A percentile compares a stretch with the other conserved stretches of the same genome.
Conservation (phyloP, 169 alveolate species). For the Plasmodium chabaudi region DNA sequence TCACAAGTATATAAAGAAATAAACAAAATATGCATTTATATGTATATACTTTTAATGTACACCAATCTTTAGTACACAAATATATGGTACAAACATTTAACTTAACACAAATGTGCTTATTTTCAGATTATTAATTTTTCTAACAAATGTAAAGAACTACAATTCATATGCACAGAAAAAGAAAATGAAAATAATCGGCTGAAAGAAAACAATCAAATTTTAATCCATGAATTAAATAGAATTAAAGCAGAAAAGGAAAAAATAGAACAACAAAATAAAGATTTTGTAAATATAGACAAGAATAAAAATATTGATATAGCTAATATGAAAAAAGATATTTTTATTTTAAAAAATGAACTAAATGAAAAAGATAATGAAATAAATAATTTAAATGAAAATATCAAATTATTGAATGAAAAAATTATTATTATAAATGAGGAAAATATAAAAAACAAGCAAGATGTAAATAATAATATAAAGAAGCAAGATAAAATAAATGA, state of each 20-base stretch:
- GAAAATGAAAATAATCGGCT: slow-evolving; percentile 19
- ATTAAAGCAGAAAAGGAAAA: slow-evolving; percentile 23
- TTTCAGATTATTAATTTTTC: slow-evolving; percentile 40
- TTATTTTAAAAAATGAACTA: slow-evolving; percentile 21
- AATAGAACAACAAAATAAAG: slow-evolving; percentile 16
- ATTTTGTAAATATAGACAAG: slow-evolving; percentile 1
- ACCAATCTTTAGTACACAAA: background rate
- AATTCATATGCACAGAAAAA: slow-evolving; percentile 12
- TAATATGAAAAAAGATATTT: slow-evolving; percentile 3
- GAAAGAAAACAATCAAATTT: slow-evolving; percentile 21
- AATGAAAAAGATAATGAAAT: slow-evolving; percentile 24
- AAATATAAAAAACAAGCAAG: slow-evolving; percentile 38
- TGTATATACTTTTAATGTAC: background rate
- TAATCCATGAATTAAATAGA: slow-evolving; percentile 21
- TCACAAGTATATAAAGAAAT: slow-evolving; percentile 30
- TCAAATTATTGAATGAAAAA: slow-evolving; percentile 15
- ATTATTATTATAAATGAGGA: slow-evolving; percentile 23
- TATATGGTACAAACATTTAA: background rate
- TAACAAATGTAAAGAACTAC: slow-evolving; percentile 62
- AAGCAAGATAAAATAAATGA: slow-evolving; percentile 63
- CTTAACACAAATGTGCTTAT: background rate
- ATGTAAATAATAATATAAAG: slow-evolving; percentile 28
- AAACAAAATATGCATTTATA: background rate
- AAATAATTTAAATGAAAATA: background rate
- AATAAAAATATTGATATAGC: slow-evolving; percentile 11